A percentile compares a stretch with the other conserved stretches of the same genome.
Conservation (phyloP, 2,329 filamentous ascomycete species). For the Aureobasidium leucospermi region DNA sequence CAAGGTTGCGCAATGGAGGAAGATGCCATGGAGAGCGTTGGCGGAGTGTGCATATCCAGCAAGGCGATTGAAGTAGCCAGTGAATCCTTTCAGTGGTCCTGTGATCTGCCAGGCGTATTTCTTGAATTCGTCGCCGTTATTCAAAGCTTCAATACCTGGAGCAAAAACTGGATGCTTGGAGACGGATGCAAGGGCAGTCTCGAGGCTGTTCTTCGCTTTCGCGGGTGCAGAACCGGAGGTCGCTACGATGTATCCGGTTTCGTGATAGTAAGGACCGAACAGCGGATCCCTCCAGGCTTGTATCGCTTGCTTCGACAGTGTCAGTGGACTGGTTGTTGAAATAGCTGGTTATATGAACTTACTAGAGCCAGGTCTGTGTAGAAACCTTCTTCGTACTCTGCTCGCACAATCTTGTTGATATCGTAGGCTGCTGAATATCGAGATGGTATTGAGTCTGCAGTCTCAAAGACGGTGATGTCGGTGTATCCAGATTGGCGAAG, state of each 20-base stretch:
- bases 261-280: conserved; percentile 47
- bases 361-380: conserved; percentile 50
- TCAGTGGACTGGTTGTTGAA: neutral
- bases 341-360: neutral
- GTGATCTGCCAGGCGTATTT: conserved; percentile 42
- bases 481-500: conserved; percentile 38
- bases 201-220: conserved; percentile 42
- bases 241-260: conserved; percentile 46
- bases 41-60: conserved; percentile 52
- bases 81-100: conserved; percentile 43
- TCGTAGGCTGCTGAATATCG: conserved; percentile 51
- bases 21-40: conserved; percentile 44
- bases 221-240: conserved; percentile 41
- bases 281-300: conserved; percentile 47
- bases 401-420: conserved; percentile 55
- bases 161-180: conserved; percentile 35
- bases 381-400: conserved; percentile 51
- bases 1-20: conserved; percentile 33
- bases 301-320: conserved; percentile 38
- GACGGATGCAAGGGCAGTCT: conserved; percentile 36
- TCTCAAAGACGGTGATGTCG: conserved; percentile 43
- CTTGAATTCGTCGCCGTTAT: conserved; percentile 34
- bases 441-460: conserved; percentile 39
- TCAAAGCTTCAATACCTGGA: conserved; percentile 34
- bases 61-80: conserved; percentile 51